Base-by-base conservation (phyloP, 75 land plant species). In the Pinus tabuliformis region DNA sequence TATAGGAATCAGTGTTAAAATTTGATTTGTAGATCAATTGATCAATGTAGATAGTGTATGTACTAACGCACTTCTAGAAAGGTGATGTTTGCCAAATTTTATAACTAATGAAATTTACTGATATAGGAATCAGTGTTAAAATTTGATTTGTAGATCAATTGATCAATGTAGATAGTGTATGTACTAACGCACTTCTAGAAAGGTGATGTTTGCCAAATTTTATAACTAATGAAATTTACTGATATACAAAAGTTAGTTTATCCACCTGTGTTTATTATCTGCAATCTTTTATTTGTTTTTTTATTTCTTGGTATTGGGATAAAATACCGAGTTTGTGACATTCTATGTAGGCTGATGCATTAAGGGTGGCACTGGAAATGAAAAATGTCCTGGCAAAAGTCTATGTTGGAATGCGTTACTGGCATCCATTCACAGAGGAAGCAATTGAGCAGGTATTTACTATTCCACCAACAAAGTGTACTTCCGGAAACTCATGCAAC, bases 351-450 rank as follows among this genome's bases (percentile, higher is more conserved):
- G 97, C 95, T 78, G 21, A 83, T 57, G 95, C 95, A 42, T 73
- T 94, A 58, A 82, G 77, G 76, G n/a, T 74, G 60, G 90, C 97
- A 77, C 73, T 94, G 52, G 80, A 87, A 78, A 77, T 75, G 30
- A 94, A 90, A 73, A 82, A 87, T 42, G 14, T 82, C 15, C 80
- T 76, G 62, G 92, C 78, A 20, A 86, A 88, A 74, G 88, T 94
- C 7, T 94, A 94, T 85, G 91, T 94, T 80, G 97, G 83, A 16
- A 94, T 94, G 97, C 84, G 95, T 3, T 94, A 94, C 56, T 94
- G 97, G 97, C 82, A 94, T 76, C 97, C 97, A 56, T 94, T 94
- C 70, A 92, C 97, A 18, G 97, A 94, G 59, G 97, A 94, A 62
- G 97, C 97, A 61, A 76, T 90, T 82, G 62, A 90, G 24, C 92